phyloP scores from a whole-genome alignment of 371 early-diverging fungal species.

The Quaeritorhiza haematococci region DNA sequence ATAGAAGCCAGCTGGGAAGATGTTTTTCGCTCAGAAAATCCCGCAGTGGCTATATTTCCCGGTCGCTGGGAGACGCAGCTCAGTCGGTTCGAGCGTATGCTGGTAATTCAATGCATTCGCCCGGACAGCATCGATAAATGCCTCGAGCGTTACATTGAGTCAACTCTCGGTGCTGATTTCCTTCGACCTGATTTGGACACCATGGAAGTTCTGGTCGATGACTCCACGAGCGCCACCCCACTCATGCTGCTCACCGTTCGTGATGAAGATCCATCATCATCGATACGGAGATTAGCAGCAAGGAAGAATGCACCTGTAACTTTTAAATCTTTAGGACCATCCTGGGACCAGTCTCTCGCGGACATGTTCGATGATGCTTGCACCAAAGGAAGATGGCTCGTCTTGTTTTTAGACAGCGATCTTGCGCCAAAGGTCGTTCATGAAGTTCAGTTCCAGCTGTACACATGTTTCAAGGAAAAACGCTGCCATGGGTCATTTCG shows the following conservation, averaged over 20 bases:
- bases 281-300: conserved; percentile 2
- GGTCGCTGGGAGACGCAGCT: conserved; percentile 14
- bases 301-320: background rate
- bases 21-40: conserved; percentile 11
- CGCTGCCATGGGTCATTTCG: conserved; percentile 7
- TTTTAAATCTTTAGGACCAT: background rate
- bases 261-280: conserved; percentile 8
- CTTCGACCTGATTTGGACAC: conserved; percentile 4
- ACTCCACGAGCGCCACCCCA: background rate
- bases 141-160: conserved; percentile 11
- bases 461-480: too few relatives aligned
- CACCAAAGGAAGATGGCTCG: conserved; percentile 16
- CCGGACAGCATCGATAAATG: conserved; percentile 13
- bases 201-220: background rate
- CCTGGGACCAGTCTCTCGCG: background rate
- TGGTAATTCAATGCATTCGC: conserved; percentile 12
- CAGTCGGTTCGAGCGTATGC: conserved; percentile 10
- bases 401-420: background rate
- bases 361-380: conserved; percentile 8
- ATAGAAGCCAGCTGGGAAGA: conserved; percentile 22
- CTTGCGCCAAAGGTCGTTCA: background rate
- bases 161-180: conserved; percentile 8
- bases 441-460: too few relatives aligned
- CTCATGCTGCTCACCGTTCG: background rate
- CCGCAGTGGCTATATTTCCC: conserved; percentile 13